Base-by-base conservation (phyloP, 495 filamentous ascomycete genomes). In the Cercophora scortea region DNA sequence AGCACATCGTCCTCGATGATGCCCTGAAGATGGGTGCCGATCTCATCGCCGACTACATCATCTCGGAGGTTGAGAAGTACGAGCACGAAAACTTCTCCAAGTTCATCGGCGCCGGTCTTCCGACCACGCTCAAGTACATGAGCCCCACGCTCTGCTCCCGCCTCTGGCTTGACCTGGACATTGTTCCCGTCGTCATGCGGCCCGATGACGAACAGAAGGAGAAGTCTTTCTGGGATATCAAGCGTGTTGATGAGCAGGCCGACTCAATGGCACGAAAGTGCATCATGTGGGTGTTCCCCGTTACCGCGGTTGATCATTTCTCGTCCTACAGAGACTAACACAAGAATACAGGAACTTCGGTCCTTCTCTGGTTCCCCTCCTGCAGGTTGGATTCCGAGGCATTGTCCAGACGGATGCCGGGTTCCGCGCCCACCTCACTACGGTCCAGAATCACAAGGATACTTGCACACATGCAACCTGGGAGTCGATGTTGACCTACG, bases 251-350 rank as follows among this genome's bases (percentile, higher is more conserved):
- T 55, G 89, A 95, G 61, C 86, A 92, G 65, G 88, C 89, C 3
- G 89, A 95, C 60, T 87, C 87, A 0, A 88, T 92, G 81, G 85
- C 83, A 3, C 77, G 89, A 32, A 92, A 91, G 72, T 89, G 86
- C 61, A 78, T 89, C 42, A 79, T 84, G 83, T 85, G 61, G 50
- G 44, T 53, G 2, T 32, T 34, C 15, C 17, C n/a, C 15, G 36
- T 40, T 11, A 10, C 5, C 1, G 34, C 13, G 18, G 25, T 3
- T 4, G 18, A 4, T 40, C 0, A 10, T 10, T 34, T 17, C 19
- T 12, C 9, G 1, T 12, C 11, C 9, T 6, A 17, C 12, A 50
- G 9, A 3, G 35, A 35, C 53, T 53, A 34, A 59, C 42, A 9
- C 9, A 4, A 8, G 2, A 0, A 42, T 15, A 1, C 55, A 89